Base-by-base conservation (phyloP, 495 filamentous ascomycete genomes). In the Bathelium albidoporum region DNA sequence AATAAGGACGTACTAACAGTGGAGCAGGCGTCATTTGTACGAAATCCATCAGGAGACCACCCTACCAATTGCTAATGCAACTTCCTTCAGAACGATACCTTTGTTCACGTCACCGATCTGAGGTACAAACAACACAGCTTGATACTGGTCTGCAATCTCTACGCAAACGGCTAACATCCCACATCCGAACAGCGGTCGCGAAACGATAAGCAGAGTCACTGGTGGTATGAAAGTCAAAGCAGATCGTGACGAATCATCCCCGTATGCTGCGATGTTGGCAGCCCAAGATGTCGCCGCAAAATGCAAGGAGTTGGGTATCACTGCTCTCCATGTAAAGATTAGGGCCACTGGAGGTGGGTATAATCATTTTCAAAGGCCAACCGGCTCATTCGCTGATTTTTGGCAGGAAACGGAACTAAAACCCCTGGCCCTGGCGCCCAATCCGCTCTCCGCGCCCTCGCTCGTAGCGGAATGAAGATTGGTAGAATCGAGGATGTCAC, bases 151-250 rank as follows among this genome's bases (percentile, higher is more conserved):
- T 16, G 16, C 34, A 16, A 49, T 44, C n/a, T n/a, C n/a, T n/a
- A n/a, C n/a, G n/a, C n/a, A n/a, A n/a, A 60, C 81, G 77, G 81
- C 86, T 89, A 81, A 90, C 80, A 74, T 75, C 70, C 79, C 80
- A 78, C 78, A 78, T 85, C 80, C 80, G 83, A 79, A 82, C 85
- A 96, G 90, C 81, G 94, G 94, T 81, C 94, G 94, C 81, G 94
- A 99, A 91, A 99, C 94, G 81, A 93, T 99, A 80, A 86, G 83
- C 85, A 91, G 94, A 87, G 91, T 99, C 65, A 99, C 94, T 71
- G 94, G 94, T 80, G 94, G 94, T 76, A 97, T 97, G 94, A 99
- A 99, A 85, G 94, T 99, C 83, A 99, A 99, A 88, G 94, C 94
- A 78, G 94, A 99, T 78, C 91, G 94, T 82, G 94, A 99, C 81